Evolutionary conservation across 768 basidiomycete species (phyloP).

Genomic region (Tulasnella sp.): DNA sequence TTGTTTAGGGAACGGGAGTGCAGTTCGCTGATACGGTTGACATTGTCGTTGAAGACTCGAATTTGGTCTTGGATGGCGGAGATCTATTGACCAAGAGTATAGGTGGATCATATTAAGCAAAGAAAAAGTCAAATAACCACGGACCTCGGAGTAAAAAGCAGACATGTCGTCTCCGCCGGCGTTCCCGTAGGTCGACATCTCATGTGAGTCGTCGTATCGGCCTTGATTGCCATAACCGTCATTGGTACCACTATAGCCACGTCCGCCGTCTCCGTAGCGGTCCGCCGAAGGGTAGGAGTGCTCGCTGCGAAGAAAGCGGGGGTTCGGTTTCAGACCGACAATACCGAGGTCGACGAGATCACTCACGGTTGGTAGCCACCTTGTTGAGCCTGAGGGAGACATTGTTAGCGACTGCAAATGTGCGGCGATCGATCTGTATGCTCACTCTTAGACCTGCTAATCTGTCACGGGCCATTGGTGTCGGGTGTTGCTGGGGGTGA

Average conservation of each 20-base stretch:
- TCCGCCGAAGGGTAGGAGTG: constrained; percentile 11
- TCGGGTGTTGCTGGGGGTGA: constrained; percentile 13
- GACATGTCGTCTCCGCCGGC: constrained; percentile 15
- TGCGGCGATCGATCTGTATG: neutral
- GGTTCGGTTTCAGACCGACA: neutral
- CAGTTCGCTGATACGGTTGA: constrained; percentile 22
- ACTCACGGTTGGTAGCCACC: constrained; percentile 8
- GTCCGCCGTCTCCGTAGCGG: constrained; percentile 7
- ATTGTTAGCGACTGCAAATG: neutral
- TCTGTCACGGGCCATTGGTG: constrained; percentile 76
- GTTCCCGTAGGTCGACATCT: neutral
- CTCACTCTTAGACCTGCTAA: constrained; percentile 36
- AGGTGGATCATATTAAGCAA: constrained; percentile 15
- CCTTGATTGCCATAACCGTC: neutral
- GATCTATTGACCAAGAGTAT: constrained; percentile 37
- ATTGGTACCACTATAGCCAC: neutral
- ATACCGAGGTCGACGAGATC: neutral
- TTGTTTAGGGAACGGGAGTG: constrained; percentile 24
- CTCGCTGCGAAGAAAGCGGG: constrained; percentile 6
- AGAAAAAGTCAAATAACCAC: neutral
- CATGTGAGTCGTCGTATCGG: neutral
- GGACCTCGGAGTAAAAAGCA: constrained; percentile 18
- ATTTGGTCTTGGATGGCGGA: constrained; percentile 56
- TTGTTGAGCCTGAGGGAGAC: constrained; percentile 16
- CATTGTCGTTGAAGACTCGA: constrained; percentile 46